These are phyloP conservation scores for Ophiostoma ips DNA, from an alignment of 2,329 filamentous ascomycete genomes.

Conservation along the genomic window DNA sequence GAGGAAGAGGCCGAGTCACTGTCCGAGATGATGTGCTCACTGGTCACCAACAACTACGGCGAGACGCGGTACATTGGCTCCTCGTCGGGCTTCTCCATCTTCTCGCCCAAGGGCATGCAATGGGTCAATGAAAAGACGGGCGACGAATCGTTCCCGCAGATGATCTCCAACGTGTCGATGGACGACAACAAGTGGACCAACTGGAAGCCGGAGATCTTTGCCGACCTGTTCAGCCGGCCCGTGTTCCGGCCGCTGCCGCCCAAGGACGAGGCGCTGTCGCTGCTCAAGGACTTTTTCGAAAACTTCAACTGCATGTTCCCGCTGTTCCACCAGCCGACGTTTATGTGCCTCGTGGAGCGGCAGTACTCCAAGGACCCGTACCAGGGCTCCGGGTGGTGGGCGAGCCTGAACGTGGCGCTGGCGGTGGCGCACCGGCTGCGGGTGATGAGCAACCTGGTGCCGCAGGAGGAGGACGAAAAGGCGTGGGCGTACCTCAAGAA, in stretches of 20 bases:
- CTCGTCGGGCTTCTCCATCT: conserved; percentile 96
- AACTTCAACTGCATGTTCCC: conserved; percentile 99
- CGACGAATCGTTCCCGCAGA: conserved; percentile 85
- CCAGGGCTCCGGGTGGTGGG: conserved; percentile 96
- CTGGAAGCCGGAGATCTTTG: conserved; percentile 96
- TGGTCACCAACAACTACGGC: conserved; percentile 87
- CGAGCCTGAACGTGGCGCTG: conserved; percentile 81
- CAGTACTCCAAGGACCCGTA: conserved; percentile 91
- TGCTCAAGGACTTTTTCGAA: conserved; percentile 89
- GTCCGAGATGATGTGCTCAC: conserved; percentile 97
- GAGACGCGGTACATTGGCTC: conserved; percentile 96
- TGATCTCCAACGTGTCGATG: conserved; percentile 83
- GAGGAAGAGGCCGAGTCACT: conserved; percentile 70
- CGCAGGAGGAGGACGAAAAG: conserved; percentile 82
- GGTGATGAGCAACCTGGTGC: conserved; percentile 88
- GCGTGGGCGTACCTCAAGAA: conserved; percentile 96
- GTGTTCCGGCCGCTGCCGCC: conserved; percentile 73
- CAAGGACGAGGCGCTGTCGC: conserved; percentile 73
- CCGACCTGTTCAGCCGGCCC: conserved; percentile 75
- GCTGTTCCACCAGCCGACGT: conserved; percentile 91
- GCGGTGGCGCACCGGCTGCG: conserved; percentile 88
- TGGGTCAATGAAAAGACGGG: conserved; percentile 98
- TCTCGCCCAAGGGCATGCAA: conserved; percentile 93
- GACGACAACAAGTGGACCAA: conserved; percentile 93
- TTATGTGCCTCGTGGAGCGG: conserved; percentile 91